These are phyloP conservation scores for Yarrowia sp. DNA, from an alignment of 805 yeast genomes.

Conservation along the genomic window DNA sequence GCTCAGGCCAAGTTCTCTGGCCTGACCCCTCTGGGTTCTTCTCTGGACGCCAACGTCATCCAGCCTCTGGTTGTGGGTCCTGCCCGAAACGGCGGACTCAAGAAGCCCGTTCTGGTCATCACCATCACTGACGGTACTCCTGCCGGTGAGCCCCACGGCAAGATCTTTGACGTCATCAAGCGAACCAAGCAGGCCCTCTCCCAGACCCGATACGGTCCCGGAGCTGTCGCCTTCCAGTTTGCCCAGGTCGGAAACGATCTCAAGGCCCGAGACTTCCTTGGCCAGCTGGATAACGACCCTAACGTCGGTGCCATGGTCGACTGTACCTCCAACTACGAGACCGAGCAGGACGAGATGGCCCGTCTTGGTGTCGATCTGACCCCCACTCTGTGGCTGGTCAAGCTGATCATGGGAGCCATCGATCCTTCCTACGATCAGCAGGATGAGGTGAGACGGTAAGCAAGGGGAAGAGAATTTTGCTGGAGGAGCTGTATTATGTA, in stretches of 20 bases:
- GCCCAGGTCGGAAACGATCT: constrained; percentile 50
- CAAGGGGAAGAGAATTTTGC: neutral
- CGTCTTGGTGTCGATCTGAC: constrained; percentile 47
- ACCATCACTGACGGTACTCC: constrained; percentile 49
- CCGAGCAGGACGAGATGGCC: constrained; percentile 49
- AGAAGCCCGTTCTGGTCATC: constrained; percentile 48
- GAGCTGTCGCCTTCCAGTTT: constrained; percentile 48
- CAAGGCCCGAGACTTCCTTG: constrained; percentile 47
- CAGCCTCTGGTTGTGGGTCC: constrained; percentile 47
- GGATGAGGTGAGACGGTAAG: constrained; percentile 43
- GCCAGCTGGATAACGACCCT: constrained; percentile 46
- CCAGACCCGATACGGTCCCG: constrained; percentile 46
- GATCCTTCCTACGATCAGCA: constrained; percentile 48
- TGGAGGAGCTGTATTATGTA: constrained; percentile 3
- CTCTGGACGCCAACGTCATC: constrained; percentile 45
- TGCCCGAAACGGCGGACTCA: constrained; percentile 42
- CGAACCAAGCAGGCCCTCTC: constrained; percentile 44
- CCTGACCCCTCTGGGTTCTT: constrained; percentile 47
- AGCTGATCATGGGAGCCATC: constrained; percentile 47
- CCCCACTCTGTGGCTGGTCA: constrained; percentile 48
- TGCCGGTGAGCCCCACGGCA: constrained; percentile 46
- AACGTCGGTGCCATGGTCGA: constrained; percentile 47
- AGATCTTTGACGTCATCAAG: constrained; percentile 44
- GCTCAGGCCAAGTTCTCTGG: constrained; percentile 45
- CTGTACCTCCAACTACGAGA: constrained; percentile 47